Percentiles rank a stretch among this genome's conserved stretches.
Evolutionary conservation across 2,329 filamentous ascomycete species (phyloP).

Genomic region (Aspergillus felis): DNA sequence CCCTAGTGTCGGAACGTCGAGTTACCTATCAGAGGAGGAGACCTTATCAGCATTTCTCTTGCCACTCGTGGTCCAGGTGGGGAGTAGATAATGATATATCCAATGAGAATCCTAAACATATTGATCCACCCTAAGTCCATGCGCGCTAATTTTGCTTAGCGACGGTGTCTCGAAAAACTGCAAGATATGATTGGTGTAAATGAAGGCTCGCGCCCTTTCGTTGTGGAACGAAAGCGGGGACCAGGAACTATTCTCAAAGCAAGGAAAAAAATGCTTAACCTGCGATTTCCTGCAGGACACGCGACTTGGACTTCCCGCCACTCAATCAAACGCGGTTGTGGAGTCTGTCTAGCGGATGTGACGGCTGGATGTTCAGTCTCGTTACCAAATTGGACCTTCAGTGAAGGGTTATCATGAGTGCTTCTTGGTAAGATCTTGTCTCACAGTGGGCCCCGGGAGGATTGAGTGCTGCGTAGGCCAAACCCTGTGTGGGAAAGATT

Average conservation of each 20-base stretch:
- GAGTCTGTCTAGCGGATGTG: background rate
- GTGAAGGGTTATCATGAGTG: background rate
- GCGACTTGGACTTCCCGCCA: conserved; percentile 4
- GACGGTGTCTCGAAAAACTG: background rate
- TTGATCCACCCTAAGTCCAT: background rate
- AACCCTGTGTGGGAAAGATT: conserved; percentile 7
- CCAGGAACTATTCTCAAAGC: conserved; percentile 6
- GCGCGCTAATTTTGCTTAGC: background rate
- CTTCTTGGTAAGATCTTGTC: conserved; percentile 5
- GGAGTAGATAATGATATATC: background rate
- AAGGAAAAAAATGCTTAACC: conserved; percentile 5
- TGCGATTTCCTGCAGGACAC: conserved; percentile 1
- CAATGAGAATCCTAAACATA: background rate
- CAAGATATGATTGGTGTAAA: conserved; percentile 1
- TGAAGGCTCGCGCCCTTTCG: background rate
- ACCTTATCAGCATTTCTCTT: background rate
- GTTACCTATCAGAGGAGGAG: background rate
- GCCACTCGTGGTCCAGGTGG: background rate
- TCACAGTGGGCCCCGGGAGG: conserved; percentile 6
- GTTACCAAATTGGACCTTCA: background rate
- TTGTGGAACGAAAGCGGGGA: conserved; percentile 1
- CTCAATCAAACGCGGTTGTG: conserved; percentile 6
- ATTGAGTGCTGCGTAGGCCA: background rate
- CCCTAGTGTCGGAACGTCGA: background rate
- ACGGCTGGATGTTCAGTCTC: background rate